Base-by-base conservation (phyloP, 495 filamentous ascomycete species). In the Aspergillus ellipticus region DNA sequence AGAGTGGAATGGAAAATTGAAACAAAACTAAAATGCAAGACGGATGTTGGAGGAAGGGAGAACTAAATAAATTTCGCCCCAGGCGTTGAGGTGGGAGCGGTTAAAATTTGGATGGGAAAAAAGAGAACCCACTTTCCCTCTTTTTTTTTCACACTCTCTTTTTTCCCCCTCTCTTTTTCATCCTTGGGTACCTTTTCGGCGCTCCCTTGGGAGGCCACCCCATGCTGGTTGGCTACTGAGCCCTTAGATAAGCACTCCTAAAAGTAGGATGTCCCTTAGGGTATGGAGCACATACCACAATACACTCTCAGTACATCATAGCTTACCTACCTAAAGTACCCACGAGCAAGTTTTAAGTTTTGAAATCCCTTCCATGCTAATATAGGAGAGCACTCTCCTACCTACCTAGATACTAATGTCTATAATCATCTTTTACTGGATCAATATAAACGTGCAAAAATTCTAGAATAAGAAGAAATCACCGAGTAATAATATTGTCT, bases 31-130 rank as follows among this genome's bases (percentile, higher is more conserved):
- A 19, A 52, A 46, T 46, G 54, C 54, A 58, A 54, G 42, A 58
- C 58, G 51, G 62, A 49, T 26, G 42, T 37, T 33, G 54, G 24
- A 57, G 37, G 50, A 51, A 57, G 58, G 41, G 53, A 52, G 55
- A 51, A 42, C 60, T 54, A 57, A 54, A 60, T 56, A 66, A 65
- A 60, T 60, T 63, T 61, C 55, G 52, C 61, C 60, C 59, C 62
- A 47, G 47, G 42, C 47, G 60, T 61, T 56, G 53, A 57, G 54
- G 58, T 63, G 64, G 58, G 56, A 63, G 56, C 55, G 61, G 56
- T 58, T 56, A 55, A 62, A 60, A 45, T 47, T 57, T 54, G 26
- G 45, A 42, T 19, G 49, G 43, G 28, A 51, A 58, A 58, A 58
- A 65, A 66, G 53, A 51, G 43, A 49, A 51, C 58, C 60, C 64